Conservation (phyloP, 805 yeast genomes). For the Candida sphagnicola region DNA sequence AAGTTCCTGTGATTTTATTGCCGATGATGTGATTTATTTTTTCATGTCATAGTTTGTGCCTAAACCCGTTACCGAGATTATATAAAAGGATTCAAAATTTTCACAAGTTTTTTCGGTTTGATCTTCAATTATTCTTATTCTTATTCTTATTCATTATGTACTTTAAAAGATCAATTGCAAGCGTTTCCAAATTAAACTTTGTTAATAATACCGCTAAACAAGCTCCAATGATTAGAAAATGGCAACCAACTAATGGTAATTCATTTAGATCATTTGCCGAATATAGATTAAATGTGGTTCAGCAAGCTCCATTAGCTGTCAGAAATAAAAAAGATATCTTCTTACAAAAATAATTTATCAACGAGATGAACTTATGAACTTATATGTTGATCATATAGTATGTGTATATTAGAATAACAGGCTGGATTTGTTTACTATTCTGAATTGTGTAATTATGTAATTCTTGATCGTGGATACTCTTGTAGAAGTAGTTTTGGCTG, state of each 20-base stretch:
- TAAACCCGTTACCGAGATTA: background rate
- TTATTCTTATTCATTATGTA: background rate
- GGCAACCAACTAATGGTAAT: constrained; percentile 37
- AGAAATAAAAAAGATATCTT: constrained; percentile 5
- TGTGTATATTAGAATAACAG: constrained; percentile 1
- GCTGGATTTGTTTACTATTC: background rate
- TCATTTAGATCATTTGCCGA: constrained; percentile 42
- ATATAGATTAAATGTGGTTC: constrained; percentile 37
- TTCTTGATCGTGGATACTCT: no score
- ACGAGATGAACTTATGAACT: background rate
- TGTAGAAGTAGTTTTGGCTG: no score
- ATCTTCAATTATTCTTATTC: background rate
- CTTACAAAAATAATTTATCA: constrained; percentile 1
- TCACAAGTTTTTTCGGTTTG: background rate
- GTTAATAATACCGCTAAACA: constrained; percentile 9
- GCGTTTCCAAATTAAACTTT: constrained; percentile 4
- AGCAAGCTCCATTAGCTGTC: constrained; percentile 34
- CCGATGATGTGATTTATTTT: constrained; percentile 1
- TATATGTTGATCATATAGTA: constrained; percentile 1
- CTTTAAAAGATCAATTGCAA: constrained; percentile 6
- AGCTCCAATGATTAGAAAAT: constrained; percentile 17
- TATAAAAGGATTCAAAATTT: background rate
- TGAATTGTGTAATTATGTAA: no score
- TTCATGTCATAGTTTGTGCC: no score
- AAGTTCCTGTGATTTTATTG: background rate